These are phyloP conservation scores for Hypoxylon crocopeplum DNA, from an alignment of 495 filamentous ascomycete species.

Conservation along the genomic window DNA sequence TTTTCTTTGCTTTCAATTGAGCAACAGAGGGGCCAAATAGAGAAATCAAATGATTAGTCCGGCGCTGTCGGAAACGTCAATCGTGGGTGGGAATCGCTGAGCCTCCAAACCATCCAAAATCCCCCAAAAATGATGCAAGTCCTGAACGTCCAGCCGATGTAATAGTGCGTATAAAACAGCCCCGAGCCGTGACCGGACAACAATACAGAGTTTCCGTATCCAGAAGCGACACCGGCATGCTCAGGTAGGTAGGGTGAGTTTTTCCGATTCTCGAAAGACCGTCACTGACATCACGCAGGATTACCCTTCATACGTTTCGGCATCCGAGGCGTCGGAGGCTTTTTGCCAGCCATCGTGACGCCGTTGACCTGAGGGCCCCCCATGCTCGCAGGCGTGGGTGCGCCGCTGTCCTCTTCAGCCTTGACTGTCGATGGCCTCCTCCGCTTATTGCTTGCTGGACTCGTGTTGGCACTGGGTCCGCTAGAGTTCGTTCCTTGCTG, in stretches of 20 bases:
- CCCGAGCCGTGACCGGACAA: conserved; percentile 30
- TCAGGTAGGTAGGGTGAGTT: not conserved
- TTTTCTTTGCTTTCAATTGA: conserved; percentile 24
- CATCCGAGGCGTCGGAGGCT: conserved; percentile 56
- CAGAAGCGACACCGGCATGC: conserved; percentile 33
- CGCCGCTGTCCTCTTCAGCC: conserved; percentile 68
- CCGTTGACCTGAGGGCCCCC: conserved; percentile 56
- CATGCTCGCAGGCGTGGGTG: conserved; percentile 50
- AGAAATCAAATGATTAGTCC: conserved; percentile 30
- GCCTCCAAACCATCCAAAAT: conserved; percentile 24
- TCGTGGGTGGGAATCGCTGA: conserved; percentile 37
- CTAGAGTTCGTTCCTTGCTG: conserved; percentile 75
- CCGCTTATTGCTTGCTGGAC: conserved; percentile 80
- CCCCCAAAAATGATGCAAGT: conserved; percentile 33
- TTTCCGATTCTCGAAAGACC: not conserved
- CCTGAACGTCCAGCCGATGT: conserved; percentile 37
- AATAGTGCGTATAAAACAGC: conserved; percentile 29
- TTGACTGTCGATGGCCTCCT: conserved; percentile 80
- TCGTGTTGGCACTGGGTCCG: conserved; percentile 81
- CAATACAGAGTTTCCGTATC: conserved; percentile 29
- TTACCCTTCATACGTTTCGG: conserved; percentile 54
- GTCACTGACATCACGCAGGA: conserved; percentile 30
- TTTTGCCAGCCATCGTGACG: conserved; percentile 43
- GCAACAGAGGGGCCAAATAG: conserved; percentile 6
- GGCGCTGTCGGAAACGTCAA: conserved; percentile 32